phyloP scores from a whole-genome alignment of 2,329 filamentous ascomycete genomes.

The Talaromyces sp. region DNA sequence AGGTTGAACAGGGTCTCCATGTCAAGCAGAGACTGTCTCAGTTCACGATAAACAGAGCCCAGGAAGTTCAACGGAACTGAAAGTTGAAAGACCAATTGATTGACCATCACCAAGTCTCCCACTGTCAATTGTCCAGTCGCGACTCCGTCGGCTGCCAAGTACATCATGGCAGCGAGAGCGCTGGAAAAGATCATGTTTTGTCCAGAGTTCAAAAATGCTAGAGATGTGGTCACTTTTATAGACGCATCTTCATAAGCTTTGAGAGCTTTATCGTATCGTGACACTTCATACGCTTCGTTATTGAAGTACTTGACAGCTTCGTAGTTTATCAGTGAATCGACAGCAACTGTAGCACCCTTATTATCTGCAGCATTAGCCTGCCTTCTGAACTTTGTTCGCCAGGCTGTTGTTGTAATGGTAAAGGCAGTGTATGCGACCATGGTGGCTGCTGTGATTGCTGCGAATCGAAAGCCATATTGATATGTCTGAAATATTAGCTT shows the following conservation, averaged over 20 bases:
- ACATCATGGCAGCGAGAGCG: slow-evolving; percentile 97
- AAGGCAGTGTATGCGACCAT: slow-evolving; percentile 97
- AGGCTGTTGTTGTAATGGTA: slow-evolving; percentile 92
- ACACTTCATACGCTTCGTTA: slow-evolving; percentile 93
- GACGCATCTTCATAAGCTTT: slow-evolving; percentile 86
- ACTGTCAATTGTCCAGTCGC: slow-evolving; percentile 79
- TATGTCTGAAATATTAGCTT: slow-evolving; percentile 61
- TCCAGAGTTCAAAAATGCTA: slow-evolving; percentile 88
- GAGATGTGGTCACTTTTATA: slow-evolving; percentile 93
- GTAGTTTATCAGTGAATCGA: slow-evolving; percentile 97
- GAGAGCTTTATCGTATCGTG: slow-evolving; percentile 83
- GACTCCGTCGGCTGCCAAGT: slow-evolving; percentile 86
- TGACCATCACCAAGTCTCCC: slow-evolving; percentile 96
- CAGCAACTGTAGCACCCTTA: slow-evolving; percentile 87
- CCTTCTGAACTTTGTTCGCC: slow-evolving; percentile 94
- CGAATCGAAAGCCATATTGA: slow-evolving; percentile 90
- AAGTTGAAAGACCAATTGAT: slow-evolving; percentile 96
- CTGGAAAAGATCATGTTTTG: slow-evolving; percentile 97
- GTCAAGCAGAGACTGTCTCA: slow-evolving; percentile 89
- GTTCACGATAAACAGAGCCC: slow-evolving; percentile 94
- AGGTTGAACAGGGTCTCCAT: slow-evolving; percentile 99
- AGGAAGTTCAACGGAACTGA: slow-evolving; percentile 96
- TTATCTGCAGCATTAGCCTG: slow-evolving; percentile 97
- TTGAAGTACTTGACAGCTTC: slow-evolving; percentile 99
- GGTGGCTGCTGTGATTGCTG: slow-evolving; percentile 81